Evolutionary conservation across 2,329 filamentous ascomycete species (phyloP).

Genomic region (Fusarium mexicanum): DNA sequence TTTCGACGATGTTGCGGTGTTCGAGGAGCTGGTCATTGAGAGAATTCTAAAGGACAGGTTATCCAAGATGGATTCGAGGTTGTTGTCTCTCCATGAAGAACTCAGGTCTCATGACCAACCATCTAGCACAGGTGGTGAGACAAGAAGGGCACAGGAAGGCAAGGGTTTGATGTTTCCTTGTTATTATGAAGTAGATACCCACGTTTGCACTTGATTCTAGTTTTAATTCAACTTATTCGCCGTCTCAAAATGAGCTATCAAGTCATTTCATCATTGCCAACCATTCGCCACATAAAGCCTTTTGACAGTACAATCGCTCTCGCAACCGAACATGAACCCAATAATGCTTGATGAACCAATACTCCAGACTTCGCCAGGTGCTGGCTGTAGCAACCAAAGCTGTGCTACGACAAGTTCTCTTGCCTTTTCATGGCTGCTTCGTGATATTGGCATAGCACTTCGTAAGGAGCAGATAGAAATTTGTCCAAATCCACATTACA

Average conservation of each 20-base stretch:
- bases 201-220: conserved; percentile 1
- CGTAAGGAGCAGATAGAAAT: neutral
- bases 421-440: neutral
- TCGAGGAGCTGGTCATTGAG: neutral
- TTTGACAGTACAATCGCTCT: neutral
- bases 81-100: neutral
- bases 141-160: neutral
- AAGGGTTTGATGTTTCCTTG: conserved; percentile 14
- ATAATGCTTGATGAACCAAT: neutral
- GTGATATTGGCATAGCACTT: neutral
- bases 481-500: neutral
- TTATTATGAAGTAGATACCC: conserved; percentile 16
- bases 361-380: neutral
- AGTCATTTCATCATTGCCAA: neutral
- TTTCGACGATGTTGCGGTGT: conserved; percentile 4
- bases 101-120: neutral
- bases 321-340: neutral
- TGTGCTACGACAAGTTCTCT: neutral
- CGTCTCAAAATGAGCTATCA: neutral
- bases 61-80: neutral
- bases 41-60: neutral
- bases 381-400: neutral
- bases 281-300: neutral
- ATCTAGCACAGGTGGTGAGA: neutral
- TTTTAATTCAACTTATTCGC: neutral